Evolutionary conservation across 2,329 filamentous ascomycete genomes (phyloP).

Genomic region (Berkeleyomyces rouxiae): DNA sequence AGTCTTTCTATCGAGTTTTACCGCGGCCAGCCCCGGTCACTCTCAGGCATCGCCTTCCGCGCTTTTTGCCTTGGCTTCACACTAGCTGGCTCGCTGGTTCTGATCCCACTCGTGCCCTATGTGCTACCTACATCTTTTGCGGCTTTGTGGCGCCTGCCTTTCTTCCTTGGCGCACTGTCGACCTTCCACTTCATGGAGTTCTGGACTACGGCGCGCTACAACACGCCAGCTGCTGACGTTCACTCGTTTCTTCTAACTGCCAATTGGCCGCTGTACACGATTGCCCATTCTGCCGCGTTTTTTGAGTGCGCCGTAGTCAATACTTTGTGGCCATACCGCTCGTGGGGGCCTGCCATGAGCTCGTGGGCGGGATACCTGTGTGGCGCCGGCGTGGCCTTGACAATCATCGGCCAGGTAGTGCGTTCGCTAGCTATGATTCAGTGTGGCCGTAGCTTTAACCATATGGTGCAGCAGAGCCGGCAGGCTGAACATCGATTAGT

Average conservation of each 20-base stretch:
- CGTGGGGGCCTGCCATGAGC: constrained; percentile 28
- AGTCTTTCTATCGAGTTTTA: constrained; percentile 20
- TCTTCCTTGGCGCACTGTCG: constrained; percentile 53
- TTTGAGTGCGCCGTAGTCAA: constrained; percentile 52
- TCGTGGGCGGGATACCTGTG: not conserved
- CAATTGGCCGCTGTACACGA: constrained; percentile 72
- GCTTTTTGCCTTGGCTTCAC: constrained; percentile 36
- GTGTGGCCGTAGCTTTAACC: constrained; percentile 84
- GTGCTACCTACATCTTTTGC: constrained; percentile 21
- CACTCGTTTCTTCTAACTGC: constrained; percentile 67
- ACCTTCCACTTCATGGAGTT: constrained; percentile 95
- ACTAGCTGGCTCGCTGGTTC: constrained; percentile 22
- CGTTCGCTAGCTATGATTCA: constrained; percentile 77
- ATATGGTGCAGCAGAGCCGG: constrained; percentile 58
- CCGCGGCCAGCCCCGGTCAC: constrained; percentile 36
- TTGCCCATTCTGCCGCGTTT: constrained; percentile 62
- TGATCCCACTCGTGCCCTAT: constrained; percentile 19
- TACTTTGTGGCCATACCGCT: constrained; percentile 34
- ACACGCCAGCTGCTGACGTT: constrained; percentile 55
- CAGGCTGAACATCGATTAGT: constrained; percentile 61
- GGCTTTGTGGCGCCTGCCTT: constrained; percentile 41
- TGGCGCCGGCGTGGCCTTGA: constrained; percentile 39
- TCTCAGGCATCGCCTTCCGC: constrained; percentile 41
- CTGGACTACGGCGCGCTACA: constrained; percentile 73
- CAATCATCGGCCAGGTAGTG: constrained; percentile 54